These are phyloP conservation scores for Zygotorulaspora florentina DNA, from an alignment of 805 yeast species.

Conservation along the genomic window DNA sequence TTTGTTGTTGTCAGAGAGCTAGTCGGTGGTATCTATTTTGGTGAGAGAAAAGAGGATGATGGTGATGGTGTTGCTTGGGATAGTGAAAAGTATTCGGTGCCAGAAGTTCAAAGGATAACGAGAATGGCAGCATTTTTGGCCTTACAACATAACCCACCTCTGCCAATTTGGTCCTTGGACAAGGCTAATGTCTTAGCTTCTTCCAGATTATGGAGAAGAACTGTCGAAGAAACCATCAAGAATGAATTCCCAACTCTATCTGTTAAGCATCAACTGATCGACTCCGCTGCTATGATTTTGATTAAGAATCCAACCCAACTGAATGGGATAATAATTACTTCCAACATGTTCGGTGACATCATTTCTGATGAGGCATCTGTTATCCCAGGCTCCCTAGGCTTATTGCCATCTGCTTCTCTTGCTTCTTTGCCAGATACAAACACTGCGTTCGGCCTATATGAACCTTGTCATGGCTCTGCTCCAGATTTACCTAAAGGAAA, in stretches of 20 bases:
- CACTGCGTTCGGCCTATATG: conserved; percentile 91
- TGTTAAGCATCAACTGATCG: conserved; percentile 91
- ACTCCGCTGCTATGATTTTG: conserved; percentile 97
- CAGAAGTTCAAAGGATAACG: conserved; percentile 92
- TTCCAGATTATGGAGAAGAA: conserved; percentile 92
- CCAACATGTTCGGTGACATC: conserved; percentile 98
- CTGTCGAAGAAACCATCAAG: conserved; percentile 77
- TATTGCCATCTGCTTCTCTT: conserved; percentile 89
- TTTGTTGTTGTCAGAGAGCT: conserved; percentile 92
- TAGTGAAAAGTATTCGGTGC: conserved; percentile 85
- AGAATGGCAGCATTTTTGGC: conserved; percentile 98
- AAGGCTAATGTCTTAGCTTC: conserved; percentile 97
- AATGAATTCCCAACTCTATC: conserved; percentile 87
- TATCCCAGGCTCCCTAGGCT: conserved; percentile 95
- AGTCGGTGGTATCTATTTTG: conserved; percentile 97
- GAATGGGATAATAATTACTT: conserved; percentile 89
- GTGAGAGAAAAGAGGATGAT: conserved; percentile 89
- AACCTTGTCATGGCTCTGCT: conserved; percentile 98
- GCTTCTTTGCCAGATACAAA: conserved; percentile 96
- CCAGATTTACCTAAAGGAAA: conserved; percentile 85
- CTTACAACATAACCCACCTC: conserved; percentile 86
- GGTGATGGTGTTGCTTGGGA: conserved; percentile 87
- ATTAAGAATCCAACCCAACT: conserved; percentile 86
- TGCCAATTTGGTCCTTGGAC: conserved; percentile 93
- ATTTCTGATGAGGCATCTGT: conserved; percentile 97